These are phyloP conservation scores for Elsinoe ampelina DNA, from an alignment of 2,329 filamentous ascomycete genomes.

Conservation along the genomic window DNA sequence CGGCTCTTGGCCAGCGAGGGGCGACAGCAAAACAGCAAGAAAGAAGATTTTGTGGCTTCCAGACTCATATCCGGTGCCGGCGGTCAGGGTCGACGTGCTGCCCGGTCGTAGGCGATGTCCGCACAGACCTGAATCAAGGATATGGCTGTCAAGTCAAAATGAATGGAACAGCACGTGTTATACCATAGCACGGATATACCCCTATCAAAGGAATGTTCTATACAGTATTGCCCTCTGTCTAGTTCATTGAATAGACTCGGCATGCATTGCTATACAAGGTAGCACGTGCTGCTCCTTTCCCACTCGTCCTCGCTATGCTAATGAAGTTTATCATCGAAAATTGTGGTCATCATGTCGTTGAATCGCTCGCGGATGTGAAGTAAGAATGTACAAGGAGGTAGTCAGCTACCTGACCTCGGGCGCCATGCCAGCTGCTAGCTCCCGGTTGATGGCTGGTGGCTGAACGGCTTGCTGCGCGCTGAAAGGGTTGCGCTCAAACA, in stretches of 20 bases:
- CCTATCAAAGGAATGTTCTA: neutral
- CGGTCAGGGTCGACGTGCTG: neutral
- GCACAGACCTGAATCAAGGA: neutral
- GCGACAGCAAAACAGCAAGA: neutral
- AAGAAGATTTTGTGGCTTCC: neutral
- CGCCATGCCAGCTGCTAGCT: slow-evolving; percentile 49
- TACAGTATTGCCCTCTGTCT: neutral
- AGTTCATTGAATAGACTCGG: neutral
- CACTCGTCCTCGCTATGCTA: neutral
- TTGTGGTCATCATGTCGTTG: neutral
- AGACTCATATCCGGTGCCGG: neutral
- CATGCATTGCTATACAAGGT: neutral
- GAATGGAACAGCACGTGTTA: neutral
- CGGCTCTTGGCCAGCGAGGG: slow-evolving; percentile 1
- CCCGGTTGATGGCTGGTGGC: slow-evolving; percentile 46
- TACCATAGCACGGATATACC: neutral
- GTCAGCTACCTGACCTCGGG: slow-evolving; percentile 25
- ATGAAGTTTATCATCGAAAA: neutral
- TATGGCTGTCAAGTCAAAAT: neutral
- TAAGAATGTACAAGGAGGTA: neutral
- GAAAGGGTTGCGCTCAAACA: slow-evolving; percentile 59
- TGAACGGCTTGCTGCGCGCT: slow-evolving; percentile 27
- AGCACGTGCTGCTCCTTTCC: neutral
- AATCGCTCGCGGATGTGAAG: neutral
- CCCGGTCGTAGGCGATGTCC: neutral